These are phyloP conservation scores for Phyllostachys edulis DNA, from an alignment of 176 grass and related monocot genomes.

Conservation along the genomic window DNA sequence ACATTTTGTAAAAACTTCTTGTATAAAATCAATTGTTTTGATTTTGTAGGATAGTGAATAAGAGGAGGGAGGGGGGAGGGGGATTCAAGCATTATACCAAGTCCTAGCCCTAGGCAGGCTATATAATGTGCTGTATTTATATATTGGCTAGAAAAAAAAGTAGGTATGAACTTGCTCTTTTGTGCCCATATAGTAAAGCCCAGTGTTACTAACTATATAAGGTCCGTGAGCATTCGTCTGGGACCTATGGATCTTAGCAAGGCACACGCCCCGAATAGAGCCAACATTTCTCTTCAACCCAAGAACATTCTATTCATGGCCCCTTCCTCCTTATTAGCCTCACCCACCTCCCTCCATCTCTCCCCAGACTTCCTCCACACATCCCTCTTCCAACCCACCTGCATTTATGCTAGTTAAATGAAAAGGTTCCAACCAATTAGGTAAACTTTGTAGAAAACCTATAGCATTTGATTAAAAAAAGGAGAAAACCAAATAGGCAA, in stretches of 20 bases:
- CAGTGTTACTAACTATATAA: not conserved
- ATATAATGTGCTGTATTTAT: not conserved
- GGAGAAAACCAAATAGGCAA: not conserved
- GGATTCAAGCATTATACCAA: not conserved
- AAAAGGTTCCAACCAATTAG: not conserved
- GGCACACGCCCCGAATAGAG: not conserved
- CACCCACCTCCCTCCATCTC: no score
- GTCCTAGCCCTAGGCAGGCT: no score
- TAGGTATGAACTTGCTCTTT: not conserved
- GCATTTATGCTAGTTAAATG: not conserved
- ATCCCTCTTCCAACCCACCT: not conserved
- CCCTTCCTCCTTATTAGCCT: no score
- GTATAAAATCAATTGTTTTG: not conserved
- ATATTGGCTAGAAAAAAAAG: not conserved
- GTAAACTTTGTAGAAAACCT: not conserved
- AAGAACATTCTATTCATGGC: not conserved
- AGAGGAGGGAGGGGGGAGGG: no score
- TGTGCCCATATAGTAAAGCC: not conserved
- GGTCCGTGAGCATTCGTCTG: not conserved
- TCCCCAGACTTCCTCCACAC: no score
- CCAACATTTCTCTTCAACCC: not conserved
- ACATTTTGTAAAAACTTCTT: not conserved
- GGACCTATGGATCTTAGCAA: not conserved
- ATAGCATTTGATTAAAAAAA: not conserved
- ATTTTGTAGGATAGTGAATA: not conserved